Percentiles rank a stretch among this genome's conserved stretches.
Evolutionary conservation across 2,329 filamentous ascomycete genomes (phyloP).

Genomic region (Hysterium pulicare): DNA sequence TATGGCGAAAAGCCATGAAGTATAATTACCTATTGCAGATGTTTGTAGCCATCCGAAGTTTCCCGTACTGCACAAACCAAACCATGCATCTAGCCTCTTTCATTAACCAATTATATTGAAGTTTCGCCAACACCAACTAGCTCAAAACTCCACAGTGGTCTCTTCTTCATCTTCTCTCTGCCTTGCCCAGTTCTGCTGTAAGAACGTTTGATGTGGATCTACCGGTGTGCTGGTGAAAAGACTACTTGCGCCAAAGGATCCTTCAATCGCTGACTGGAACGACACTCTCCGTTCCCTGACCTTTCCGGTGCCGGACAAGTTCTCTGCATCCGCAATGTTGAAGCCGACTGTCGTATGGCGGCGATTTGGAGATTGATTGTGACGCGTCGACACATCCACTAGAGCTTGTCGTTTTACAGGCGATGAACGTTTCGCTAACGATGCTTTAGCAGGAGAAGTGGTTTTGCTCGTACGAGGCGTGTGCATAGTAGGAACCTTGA

Average conservation of each 20-base stretch:
- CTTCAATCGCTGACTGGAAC: background rate
- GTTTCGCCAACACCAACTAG: too few relatives aligned
- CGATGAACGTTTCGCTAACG: slow-evolving; percentile 16
- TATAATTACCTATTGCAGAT: too few relatives aligned
- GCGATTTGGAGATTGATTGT: slow-evolving; percentile 22
- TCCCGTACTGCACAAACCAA: too few relatives aligned
- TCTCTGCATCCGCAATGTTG: slow-evolving; percentile 12
- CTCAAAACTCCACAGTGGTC: slow-evolving; percentile 1
- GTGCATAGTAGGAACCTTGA: slow-evolving; percentile 27
- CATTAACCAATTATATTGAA: too few relatives aligned
- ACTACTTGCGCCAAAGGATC: slow-evolving; percentile 38
- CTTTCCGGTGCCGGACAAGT: background rate
- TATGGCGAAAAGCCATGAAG: too few relatives aligned
- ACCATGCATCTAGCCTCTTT: too few relatives aligned
- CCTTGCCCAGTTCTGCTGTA: background rate
- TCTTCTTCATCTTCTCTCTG: background rate
- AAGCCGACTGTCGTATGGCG: slow-evolving; percentile 29
- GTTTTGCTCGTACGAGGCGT: slow-evolving; percentile 24
- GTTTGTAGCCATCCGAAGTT: too few relatives aligned
- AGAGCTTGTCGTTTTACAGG: slow-evolving; percentile 28
- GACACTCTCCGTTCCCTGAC: background rate
- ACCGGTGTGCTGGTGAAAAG: slow-evolving; percentile 39
- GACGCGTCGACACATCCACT: slow-evolving; percentile 22
- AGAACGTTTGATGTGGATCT: slow-evolving; percentile 16
- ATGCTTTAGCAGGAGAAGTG: slow-evolving; percentile 8